Percentiles rank a stretch among this genome's conserved stretches.
Conservation (phyloP, 257 asterid genomes). For the Nicotiana benthamiana region DNA sequence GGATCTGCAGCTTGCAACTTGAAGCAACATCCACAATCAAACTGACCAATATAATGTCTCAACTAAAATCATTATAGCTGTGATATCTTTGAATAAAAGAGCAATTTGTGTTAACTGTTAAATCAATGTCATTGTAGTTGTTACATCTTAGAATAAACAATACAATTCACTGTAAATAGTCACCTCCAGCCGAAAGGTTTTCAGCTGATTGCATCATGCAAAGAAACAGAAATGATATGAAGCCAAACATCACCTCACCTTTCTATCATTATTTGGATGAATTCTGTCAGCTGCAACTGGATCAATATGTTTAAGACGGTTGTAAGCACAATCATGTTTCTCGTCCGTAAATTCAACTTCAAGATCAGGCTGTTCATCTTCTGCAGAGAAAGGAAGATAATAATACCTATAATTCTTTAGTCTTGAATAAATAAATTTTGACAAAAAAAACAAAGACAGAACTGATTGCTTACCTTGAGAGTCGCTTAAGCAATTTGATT, state of each 20-base stretch:
- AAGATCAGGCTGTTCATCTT: constrained; percentile 31
- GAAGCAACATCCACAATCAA: neutral
- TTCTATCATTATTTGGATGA: constrained; percentile 86
- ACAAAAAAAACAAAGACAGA: neutral
- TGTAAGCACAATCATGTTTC: constrained; percentile 31
- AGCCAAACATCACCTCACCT: constrained; percentile 37
- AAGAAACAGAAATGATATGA: neutral
- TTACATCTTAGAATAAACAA: no score
- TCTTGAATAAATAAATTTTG: neutral
- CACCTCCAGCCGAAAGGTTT: neutral
- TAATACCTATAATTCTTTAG: neutral
- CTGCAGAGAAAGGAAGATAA: constrained; percentile 25
- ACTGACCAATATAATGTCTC: no score
- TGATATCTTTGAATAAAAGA: neutral
- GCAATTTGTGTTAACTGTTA: neutral
- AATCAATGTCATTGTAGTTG: no score
- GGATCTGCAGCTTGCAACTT: neutral
- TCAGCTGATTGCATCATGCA: neutral
- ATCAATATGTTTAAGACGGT: constrained; percentile 61
- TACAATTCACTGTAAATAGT: neutral
- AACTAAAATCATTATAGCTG: neutral
- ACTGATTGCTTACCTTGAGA: constrained; percentile 36
- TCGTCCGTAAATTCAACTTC: constrained; percentile 25
- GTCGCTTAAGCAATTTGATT: constrained; percentile 33
- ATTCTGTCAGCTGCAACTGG: constrained; percentile 79